Base-by-base conservation (phyloP, 1,284 basidiomycete genomes). In the Apiotrichum sp. region DNA sequence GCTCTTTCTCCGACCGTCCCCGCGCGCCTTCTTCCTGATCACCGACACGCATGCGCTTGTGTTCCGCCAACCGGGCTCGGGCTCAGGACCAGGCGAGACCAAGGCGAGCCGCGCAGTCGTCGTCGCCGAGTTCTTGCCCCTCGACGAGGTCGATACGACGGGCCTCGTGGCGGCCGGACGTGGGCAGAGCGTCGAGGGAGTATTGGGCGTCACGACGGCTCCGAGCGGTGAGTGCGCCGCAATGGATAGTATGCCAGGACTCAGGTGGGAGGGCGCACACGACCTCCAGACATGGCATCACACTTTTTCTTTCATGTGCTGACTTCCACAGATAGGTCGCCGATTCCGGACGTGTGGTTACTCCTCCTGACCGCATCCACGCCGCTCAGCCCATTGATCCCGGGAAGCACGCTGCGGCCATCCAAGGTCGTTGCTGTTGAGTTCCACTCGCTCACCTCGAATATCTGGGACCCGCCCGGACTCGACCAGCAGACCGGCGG, bases 121-220 rank as follows among this genome's bases (percentile, higher is more conserved):
- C 49, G 81, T 92, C 39, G 89, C 93, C 13, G 90, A 93, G 73
- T 89, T 93, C 66, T 72, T 93, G 5, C 83, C 82, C 0, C 83
- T 84, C 60, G 78, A 83, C 50, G 81, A 89, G 64, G 81, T 93
- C 33, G 84, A 91, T 65, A 78, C 88, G 38, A 67, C 77, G 10
- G 82, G 80, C 1, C 65, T 76, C 57, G 78, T 86, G 11, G 77
- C 85, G 55, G 82, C 81, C 56, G 72, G 88, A 48, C 86, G 83
- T 40, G 84, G 78, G 43, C 22, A 22, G 22, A 77, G 80, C 32
- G 83, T 91, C 7, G 87, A 87, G 68, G 91, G 91, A 38, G 90
- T 89, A 61, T 75, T 93, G 53, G 91, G 91, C 10, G 68, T 80
- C 11, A 74, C 78, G 14, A 77, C 74, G 52, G 73, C 79, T 13